phyloP scores from a whole-genome alignment of 129 eudicot genomes.

The Lactuca saligna region DNA sequence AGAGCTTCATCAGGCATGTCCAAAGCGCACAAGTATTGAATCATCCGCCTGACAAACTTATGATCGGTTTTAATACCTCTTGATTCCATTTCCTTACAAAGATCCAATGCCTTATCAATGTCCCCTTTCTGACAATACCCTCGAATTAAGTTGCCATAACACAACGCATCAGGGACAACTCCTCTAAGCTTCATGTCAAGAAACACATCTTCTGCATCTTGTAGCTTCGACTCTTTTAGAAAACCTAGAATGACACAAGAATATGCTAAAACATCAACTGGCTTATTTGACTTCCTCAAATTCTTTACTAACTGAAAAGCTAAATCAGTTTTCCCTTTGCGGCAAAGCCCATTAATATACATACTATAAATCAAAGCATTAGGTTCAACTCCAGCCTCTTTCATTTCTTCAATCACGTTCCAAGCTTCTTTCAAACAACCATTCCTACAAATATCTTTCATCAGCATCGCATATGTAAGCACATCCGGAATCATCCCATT shows the following conservation, averaged over 20 bases:
- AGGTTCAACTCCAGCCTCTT: conserved; percentile 14
- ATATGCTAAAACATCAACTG: conserved; percentile 48
- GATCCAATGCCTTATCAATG: conserved; percentile 40
- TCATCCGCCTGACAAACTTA: conserved; percentile 47
- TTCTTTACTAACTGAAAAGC: conserved; percentile 43
- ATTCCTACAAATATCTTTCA: conserved; percentile 61
- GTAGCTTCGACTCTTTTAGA: conserved; percentile 39
- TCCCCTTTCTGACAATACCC: conserved; percentile 56
- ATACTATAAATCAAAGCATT: conserved; percentile 41
- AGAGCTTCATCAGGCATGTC: conserved; percentile 51
- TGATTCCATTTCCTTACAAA: neutral
- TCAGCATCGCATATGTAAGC: conserved; percentile 57
- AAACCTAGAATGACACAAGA: conserved; percentile 54
- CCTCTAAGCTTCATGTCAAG: too few relatives aligned
- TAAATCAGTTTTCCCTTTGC: conserved; percentile 37
- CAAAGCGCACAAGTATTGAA: conserved; percentile 51
- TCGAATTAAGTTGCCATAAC: conserved; percentile 53
- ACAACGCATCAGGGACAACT: conserved; percentile 37
- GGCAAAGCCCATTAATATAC: conserved; percentile 65
- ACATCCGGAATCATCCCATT: conserved; percentile 57
- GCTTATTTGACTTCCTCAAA: conserved; percentile 27
- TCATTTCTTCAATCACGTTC: too few relatives aligned
- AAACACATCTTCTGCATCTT: too few relatives aligned
- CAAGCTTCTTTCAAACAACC: conserved; percentile 25
- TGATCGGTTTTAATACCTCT: conserved; percentile 27